These are phyloP conservation scores for Mediolabrus comicus DNA, from an alignment of 108 stramenopile species.

Conservation along the genomic window DNA sequence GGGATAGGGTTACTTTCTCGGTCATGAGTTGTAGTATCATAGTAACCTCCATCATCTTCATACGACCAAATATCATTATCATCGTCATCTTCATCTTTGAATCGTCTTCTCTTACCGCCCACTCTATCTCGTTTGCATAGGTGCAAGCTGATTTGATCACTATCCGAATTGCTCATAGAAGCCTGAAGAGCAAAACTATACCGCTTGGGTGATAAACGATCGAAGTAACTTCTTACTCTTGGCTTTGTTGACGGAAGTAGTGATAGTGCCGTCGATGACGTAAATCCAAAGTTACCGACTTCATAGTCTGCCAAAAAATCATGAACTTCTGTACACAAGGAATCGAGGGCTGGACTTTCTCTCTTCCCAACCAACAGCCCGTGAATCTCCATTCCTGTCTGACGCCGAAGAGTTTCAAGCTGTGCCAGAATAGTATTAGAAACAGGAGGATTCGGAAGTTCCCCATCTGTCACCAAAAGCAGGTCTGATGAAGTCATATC, in stretches of 20 bases:
- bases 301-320: constrained; percentile 66
- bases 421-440: constrained; percentile 44
- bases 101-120: constrained; percentile 9
- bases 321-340: constrained; percentile 60
- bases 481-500: constrained; percentile 69
- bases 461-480: constrained; percentile 77
- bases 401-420: constrained; percentile 47
- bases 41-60: constrained; percentile 1
- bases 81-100: constrained; percentile 30
- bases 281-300: not conserved
- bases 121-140: constrained; percentile 8
- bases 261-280: constrained; percentile 9
- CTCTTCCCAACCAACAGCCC: constrained; percentile 69
- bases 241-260: not conserved
- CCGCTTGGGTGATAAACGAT: not conserved
- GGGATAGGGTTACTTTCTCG: not conserved
- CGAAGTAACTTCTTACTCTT: not conserved
- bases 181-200: not conserved
- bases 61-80: constrained; percentile 34
- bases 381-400: constrained; percentile 62
- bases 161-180: constrained; percentile 4
- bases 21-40: not conserved
- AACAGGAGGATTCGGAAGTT: constrained; percentile 78
- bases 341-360: constrained; percentile 58
- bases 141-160: not conserved